phyloP scores from a whole-genome alignment of 768 basidiomycete species.

The Boletus coccyginus region DNA sequence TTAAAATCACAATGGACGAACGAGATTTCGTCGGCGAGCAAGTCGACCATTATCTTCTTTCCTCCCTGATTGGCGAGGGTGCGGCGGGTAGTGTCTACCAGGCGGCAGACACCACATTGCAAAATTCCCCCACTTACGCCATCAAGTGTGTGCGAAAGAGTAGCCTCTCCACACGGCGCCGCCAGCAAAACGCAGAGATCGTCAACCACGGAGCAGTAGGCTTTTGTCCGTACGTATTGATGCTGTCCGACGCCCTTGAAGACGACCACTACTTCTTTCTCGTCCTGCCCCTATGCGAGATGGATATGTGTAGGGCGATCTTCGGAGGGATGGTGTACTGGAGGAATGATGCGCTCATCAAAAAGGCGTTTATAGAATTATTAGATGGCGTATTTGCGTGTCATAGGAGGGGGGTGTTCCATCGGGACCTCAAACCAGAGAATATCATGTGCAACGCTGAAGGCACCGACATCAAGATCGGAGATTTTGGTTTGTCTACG shows the following conservation, averaged over 20 bases:
- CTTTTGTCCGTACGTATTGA: constrained; percentile 54
- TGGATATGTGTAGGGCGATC: constrained; percentile 62
- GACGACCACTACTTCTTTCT: constrained; percentile 64
- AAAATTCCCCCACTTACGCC: constrained; percentile 47
- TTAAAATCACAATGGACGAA: neutral
- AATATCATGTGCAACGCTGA: constrained; percentile 63
- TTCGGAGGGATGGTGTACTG: constrained; percentile 51
- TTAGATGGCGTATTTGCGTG: constrained; percentile 76
- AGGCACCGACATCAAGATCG: constrained; percentile 54
- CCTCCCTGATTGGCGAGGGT: constrained; percentile 65
- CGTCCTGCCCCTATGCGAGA: constrained; percentile 56
- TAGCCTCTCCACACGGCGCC: constrained; percentile 46
- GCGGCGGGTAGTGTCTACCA: constrained; percentile 78
- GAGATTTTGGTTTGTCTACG: constrained; percentile 77
- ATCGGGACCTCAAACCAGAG: constrained; percentile 88
- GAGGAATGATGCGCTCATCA: constrained; percentile 60
- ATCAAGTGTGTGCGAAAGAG: constrained; percentile 71
- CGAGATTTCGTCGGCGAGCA: constrained; percentile 48
- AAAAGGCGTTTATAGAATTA: constrained; percentile 67
- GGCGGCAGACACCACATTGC: constrained; percentile 52
- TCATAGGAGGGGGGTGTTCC: constrained; percentile 68
- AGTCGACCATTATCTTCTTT: constrained; percentile 61
- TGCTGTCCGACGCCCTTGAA: constrained; percentile 57
- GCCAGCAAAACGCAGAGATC: constrained; percentile 70
- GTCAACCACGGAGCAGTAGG: constrained; percentile 46